Evolutionary conservation across 1,284 basidiomycete genomes (phyloP).

Genomic region (Trichosporon sp.): DNA sequence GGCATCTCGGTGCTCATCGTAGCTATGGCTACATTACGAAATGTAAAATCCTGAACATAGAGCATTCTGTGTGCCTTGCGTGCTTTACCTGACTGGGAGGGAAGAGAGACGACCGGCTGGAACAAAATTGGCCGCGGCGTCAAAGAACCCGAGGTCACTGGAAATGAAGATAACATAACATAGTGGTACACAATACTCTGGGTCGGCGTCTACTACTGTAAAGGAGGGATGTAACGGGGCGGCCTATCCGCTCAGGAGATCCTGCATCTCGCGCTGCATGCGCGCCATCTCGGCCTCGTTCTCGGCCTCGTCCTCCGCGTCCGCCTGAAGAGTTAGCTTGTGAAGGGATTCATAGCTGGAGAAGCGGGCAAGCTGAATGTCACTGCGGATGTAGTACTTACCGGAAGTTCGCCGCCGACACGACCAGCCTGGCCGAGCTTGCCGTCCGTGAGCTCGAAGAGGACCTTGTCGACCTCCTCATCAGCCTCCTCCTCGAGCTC

Average conservation of each 20-base stretch:
- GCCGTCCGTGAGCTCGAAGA: constrained; percentile 94
- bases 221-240: background rate
- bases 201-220: constrained; percentile 1
- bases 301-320: constrained; percentile 73
- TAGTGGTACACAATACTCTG: constrained; percentile 25
- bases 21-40: background rate
- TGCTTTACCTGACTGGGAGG: background rate
- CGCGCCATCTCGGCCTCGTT: constrained; percentile 81
- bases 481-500: constrained; percentile 96
- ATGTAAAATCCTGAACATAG: background rate
- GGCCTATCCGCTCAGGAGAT: constrained; percentile 70
- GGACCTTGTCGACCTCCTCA: constrained; percentile 93
- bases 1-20: background rate
- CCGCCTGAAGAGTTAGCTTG: constrained; percentile 42
- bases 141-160: background rate
- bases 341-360: background rate
- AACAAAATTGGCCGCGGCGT: too few species aligned
- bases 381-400: constrained; percentile 59
- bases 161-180: constrained; percentile 20
- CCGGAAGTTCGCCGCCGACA: constrained; percentile 75
- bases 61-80: background rate
- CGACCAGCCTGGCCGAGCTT: constrained; percentile 82
- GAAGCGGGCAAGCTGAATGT: too few species aligned
- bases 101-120: background rate
- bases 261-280: constrained; percentile 81